Conservation (phyloP, 371 early-diverging fungal genomes). For the Haplosporangium sp. region DNA sequence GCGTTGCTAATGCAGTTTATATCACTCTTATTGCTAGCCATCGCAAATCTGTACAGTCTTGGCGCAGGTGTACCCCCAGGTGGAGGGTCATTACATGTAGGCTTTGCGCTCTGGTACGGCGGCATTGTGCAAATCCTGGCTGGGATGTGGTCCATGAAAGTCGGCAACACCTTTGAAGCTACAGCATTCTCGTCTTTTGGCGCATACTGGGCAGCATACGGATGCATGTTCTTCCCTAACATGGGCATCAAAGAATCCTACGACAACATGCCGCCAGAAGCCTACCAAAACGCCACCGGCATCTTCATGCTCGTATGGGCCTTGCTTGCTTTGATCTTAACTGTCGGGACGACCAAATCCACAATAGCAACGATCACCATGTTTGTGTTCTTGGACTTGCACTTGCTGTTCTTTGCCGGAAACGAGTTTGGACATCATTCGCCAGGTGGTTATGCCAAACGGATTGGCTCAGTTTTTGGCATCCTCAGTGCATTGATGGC, state of each 20-base stretch:
- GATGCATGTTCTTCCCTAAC: slow-evolving; percentile 47
- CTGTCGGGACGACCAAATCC: slow-evolving; percentile 44
- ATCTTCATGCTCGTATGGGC: slow-evolving; percentile 49
- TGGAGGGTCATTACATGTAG: slow-evolving; percentile 66
- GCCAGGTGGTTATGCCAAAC: slow-evolving; percentile 10
- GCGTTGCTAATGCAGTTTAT: background rate
- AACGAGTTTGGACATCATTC: slow-evolving; percentile 27
- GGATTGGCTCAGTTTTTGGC: slow-evolving; percentile 30
- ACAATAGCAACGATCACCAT: slow-evolving; percentile 32
- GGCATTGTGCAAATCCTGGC: slow-evolving; percentile 78
- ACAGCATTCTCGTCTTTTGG: slow-evolving; percentile 63
- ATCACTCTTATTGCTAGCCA: slow-evolving; percentile 10
- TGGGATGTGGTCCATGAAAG: slow-evolving; percentile 61
- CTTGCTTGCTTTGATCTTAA: slow-evolving; percentile 46
- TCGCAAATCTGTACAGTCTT: slow-evolving; percentile 65
- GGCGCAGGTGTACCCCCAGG: slow-evolving; percentile 70
- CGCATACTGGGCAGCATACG: slow-evolving; percentile 59
- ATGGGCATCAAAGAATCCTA: slow-evolving; percentile 29
- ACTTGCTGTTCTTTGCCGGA: slow-evolving; percentile 29
- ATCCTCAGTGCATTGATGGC: slow-evolving; percentile 42
- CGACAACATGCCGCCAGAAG: slow-evolving; percentile 8
- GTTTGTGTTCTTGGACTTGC: slow-evolving; percentile 40
- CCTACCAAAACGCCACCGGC: slow-evolving; percentile 37
- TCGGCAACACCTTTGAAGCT: slow-evolving; percentile 62
- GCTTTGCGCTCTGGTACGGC: slow-evolving; percentile 84